Evolutionary conservation across 257 asterid species (phyloP).

Genomic region (Solanum rostratum): DNA sequence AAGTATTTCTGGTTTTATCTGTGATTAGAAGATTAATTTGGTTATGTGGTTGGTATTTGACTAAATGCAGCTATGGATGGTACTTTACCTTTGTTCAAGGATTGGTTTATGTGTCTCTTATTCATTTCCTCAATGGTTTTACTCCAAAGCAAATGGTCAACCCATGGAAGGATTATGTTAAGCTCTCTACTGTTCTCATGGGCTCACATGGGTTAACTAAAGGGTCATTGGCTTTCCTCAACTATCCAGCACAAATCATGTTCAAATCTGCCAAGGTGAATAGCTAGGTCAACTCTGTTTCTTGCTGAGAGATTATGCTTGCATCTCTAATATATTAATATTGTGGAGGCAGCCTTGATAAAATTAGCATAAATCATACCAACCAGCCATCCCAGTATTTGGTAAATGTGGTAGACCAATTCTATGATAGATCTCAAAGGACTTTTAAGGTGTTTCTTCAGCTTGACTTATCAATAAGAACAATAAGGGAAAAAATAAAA

Average conservation of each 20-base stretch:
- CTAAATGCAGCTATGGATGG: constrained; percentile 79
- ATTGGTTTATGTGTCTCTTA: constrained; percentile 70
- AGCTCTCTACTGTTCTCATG: constrained; percentile 85
- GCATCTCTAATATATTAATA: neutral
- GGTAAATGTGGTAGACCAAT: neutral
- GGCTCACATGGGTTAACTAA: constrained; percentile 91
- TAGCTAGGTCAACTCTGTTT: neutral
- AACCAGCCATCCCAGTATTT: neutral
- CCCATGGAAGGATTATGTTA: constrained; percentile 84
- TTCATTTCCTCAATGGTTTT: constrained; percentile 67
- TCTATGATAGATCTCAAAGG: neutral
- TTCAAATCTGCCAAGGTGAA: constrained; percentile 92
- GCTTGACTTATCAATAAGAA: neutral
- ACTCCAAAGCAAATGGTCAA: constrained; percentile 87
- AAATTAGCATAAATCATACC: neutral
- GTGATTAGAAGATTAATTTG: neutral
- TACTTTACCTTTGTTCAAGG: constrained; percentile 94
- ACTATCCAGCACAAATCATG: constrained; percentile 95
- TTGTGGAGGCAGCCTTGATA: neutral
- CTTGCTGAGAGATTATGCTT: neutral
- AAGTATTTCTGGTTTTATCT: neutral
- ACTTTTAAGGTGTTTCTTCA: neutral
- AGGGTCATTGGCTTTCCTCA: constrained; percentile 82
- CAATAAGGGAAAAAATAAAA: neutral
- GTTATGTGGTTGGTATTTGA: neutral